A percentile compares a stretch with the other conserved stretches of the same genome.
Conservation (phyloP, 106 monocot species). For the Phalaenopsis aphrodite region DNA sequence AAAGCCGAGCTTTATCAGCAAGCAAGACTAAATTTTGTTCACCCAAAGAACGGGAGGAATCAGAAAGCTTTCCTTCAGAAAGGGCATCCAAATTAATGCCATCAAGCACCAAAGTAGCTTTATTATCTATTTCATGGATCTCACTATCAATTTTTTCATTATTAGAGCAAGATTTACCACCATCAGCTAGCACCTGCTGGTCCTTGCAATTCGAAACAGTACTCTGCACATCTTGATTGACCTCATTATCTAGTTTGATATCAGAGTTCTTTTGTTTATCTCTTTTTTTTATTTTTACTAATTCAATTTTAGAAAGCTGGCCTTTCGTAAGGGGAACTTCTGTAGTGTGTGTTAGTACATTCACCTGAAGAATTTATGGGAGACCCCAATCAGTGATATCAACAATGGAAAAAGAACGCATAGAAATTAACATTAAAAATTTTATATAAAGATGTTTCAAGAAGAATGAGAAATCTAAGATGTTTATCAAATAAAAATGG, state of each 20-base stretch:
- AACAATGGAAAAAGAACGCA: neutral
- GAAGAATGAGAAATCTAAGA: neutral
- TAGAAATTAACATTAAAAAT: neutral
- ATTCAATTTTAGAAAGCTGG: conserved; percentile 10
- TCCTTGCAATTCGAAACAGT: neutral
- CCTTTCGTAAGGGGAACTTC: conserved; percentile 10
- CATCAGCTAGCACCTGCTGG: neutral
- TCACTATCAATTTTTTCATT: neutral
- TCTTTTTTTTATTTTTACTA: conserved; percentile 17
- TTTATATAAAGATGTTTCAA: neutral
- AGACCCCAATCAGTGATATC: neutral
- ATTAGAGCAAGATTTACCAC: neutral
- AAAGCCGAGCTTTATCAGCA: neutral
- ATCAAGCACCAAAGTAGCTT: neutral
- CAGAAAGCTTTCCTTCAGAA: neutral
- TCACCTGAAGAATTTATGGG: conserved; percentile 24
- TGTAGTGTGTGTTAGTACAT: conserved; percentile 37
- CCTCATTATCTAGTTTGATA: neutral
- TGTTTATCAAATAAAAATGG: neutral
- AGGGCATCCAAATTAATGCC: neutral
- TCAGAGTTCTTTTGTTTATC: conserved; percentile 10
- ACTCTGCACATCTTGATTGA: too few relatives aligned
- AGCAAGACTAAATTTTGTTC: neutral
- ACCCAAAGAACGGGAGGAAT: neutral
- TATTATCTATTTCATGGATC: neutral